A percentile compares a stretch with the other conserved stretches of the same genome.
phyloP scores from a whole-genome alignment of 305 asterid species.

The Plantago rigida region DNA sequence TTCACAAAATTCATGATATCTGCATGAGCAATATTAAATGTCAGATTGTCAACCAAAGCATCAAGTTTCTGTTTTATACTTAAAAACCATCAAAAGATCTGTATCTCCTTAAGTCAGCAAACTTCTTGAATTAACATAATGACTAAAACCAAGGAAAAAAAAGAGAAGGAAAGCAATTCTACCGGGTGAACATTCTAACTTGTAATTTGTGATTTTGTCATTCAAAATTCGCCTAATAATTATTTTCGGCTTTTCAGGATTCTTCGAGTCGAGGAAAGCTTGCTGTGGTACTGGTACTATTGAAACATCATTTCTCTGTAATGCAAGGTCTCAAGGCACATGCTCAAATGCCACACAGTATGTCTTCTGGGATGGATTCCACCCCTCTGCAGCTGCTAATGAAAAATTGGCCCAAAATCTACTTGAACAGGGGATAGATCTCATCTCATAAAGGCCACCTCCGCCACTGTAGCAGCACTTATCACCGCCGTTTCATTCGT shows the following conservation, averaged over 20 bases:
- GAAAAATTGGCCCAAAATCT: constrained; percentile 34
- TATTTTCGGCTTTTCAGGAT: constrained; percentile 30
- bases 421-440: constrained; percentile 34
- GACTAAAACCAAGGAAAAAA: not conserved
- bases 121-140: not conserved
- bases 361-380: constrained; percentile 40
- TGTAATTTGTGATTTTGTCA: not conserved
- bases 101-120: not conserved
- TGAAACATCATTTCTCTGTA: constrained; percentile 50
- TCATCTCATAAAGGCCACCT: constrained; percentile 27
- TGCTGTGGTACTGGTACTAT: constrained; percentile 54
- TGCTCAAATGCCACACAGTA: constrained; percentile 51
- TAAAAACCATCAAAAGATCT: too few relatives aligned
- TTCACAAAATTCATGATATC: constrained; percentile 1
- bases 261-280: constrained; percentile 49
- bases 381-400: constrained; percentile 35
- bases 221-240: not conserved
- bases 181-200: not conserved
- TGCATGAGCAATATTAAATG: constrained; percentile 14
- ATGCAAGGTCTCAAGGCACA: constrained; percentile 46
- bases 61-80: not conserved
- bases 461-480: constrained; percentile 7
- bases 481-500: constrained; percentile 12
- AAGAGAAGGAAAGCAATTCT: not conserved
- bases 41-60: not conserved